Conservation (phyloP, 2,329 filamentous ascomycete genomes). For the Colletotrichum sp. region DNA sequence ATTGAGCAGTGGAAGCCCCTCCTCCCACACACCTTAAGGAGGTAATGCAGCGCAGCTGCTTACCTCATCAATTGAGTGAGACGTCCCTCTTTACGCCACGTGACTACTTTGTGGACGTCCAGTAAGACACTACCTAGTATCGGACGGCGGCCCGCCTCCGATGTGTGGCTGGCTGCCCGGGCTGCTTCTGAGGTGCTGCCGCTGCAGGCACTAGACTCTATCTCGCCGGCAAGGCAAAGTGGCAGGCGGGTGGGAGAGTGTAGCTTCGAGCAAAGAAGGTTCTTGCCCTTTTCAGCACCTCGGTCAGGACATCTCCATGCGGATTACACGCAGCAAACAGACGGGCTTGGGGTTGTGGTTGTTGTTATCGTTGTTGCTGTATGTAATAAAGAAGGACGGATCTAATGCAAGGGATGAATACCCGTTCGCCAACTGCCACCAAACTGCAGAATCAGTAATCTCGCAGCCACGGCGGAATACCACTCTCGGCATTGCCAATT, state of each 20-base stretch:
- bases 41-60: not conserved
- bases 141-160: not conserved
- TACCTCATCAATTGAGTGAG: not conserved
- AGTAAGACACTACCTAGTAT: not conserved
- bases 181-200: not conserved
- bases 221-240: not conserved
- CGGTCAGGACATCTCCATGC: not conserved
- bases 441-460: not conserved
- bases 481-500: not conserved
- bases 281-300: not conserved
- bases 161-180: not conserved
- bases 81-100: not conserved
- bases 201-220: not conserved
- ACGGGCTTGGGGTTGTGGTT: not conserved
- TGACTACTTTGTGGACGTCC: not conserved
- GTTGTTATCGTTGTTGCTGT: not conserved
- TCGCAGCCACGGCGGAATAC: not conserved
- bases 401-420: not conserved
- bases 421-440: not conserved
- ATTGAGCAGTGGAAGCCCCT: not conserved
- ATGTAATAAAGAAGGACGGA: not conserved
- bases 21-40: not conserved
- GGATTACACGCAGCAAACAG: not conserved
- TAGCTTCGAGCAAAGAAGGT: not conserved
- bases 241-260: not conserved